Evolutionary conservation across 2,329 filamentous ascomycete genomes (phyloP), one percentile per base, ranked within the genome.

Genomic region (Cercospora citrullina): DNA sequence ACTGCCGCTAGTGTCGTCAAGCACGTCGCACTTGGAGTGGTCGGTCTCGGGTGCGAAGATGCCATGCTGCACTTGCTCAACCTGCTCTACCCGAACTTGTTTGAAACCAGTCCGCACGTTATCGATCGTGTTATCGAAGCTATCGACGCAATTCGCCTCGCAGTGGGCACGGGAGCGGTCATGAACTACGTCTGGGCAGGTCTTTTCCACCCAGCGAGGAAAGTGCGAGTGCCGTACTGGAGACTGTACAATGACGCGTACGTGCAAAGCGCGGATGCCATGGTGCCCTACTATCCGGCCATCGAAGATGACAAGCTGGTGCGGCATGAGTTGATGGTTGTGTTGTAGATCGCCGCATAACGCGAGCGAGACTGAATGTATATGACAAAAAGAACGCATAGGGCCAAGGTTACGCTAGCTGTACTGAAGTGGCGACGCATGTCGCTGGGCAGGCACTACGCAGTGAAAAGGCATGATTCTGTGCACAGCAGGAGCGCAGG

Each of bases 161-260:
- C 94, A 0, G 91, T 98, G 55, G 95, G 95, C 0, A 92, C 93
- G 0, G 95, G 95, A 2, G 84, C 96, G 23, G 92, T 97, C 39
- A 91, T 99, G 86, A 99, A 99, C 82, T 99, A 99, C 79, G 90
- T 98, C 68, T 98, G 94, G 94, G 94, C 95, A 0, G 95, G 95
- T 18, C 84, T 99, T 18, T 99, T 99, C 85, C 96, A 99, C 78
- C 94, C 95, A 0, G 95, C 95, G 3, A 87, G 95, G 70, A 98
- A 98, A 82, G 95, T 99, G 64, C 87, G 95, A 69, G 90, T 89
- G 71, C 95, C 96, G 21, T 99, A 98, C 82, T 99, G 95, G 94
- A 86, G 95, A 67, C 83, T 99, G 53, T 97, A 97, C 83, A 99
- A 99, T 76, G 93, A 97, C 79, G 93, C 94, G 3, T 99, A 99